Base-by-base conservation (phyloP, 495 filamentous ascomycete genomes). In the Xylaria venustula region DNA sequence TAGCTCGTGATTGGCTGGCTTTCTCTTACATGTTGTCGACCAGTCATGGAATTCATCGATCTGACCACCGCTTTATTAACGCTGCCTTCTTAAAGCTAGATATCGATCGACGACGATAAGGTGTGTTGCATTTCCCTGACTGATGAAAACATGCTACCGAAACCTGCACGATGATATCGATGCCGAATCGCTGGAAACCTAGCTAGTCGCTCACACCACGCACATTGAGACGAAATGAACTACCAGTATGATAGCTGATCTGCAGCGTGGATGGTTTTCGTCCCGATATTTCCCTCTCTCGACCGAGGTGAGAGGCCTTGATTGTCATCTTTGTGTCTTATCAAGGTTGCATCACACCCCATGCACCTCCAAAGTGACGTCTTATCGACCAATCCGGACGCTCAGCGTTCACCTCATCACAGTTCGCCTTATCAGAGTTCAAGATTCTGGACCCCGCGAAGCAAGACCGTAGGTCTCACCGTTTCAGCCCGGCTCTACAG, bases 321-420 rank as follows among this genome's bases (percentile, higher is more conserved):
- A 40, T 40, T 40, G 17, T 37, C 22, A 4, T 23, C 32, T 15
- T 23, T 6, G 52, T 30, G 40, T 40, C 53, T 45, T 45, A 55
- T 55, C 53, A 17, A 40, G 53, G 53, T 55, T 32, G 26, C 53
- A 55, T n/a, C n/a, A n/a, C n/a, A n/a, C n/a, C 41, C 19, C n/a
- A 55, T 55, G 53, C 53, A 26, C 44, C 53, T 9, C 11, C 53
- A 3, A 30, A 45, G n/a, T 26, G 40, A 37, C n/a, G 17, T 7
- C 53, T 55, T 55, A 55, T 55, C 53, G 53, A 55, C 53, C 53
- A 55, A 55, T 55, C 53, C 37, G 1, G 53, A 54, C 17, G 36
- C 52, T 17, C 37, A 40, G 0, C 1, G 53, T n/a, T n/a, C n/a
- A n/a, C n/a, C n/a, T n/a, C n/a, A n/a, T n/a, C n/a, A n/a, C n/a